Conservation (phyloP, 129 eudicot species). For the Flaveria trinervia region DNA sequence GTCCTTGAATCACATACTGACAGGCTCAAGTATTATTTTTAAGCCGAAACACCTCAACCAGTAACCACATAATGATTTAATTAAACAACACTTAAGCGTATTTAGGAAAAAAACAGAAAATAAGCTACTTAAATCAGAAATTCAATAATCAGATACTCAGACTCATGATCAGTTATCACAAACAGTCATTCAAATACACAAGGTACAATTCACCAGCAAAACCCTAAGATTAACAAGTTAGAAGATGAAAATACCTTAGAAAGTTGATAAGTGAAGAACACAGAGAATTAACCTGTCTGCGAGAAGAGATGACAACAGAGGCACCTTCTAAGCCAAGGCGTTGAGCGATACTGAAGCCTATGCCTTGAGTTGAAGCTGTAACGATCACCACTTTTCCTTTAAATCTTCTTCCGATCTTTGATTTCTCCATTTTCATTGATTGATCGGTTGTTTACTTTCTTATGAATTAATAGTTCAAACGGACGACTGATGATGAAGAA, state of each 20-base stretch:
- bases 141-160: too few relatives aligned
- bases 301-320: constrained; percentile 85
- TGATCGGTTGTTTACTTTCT: not conserved
- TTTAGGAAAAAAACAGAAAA: too few relatives aligned
- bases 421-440: constrained; percentile 27
- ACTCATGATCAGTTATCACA: too few relatives aligned
- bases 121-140: too few relatives aligned
- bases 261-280: not conserved
- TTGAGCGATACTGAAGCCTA: constrained; percentile 84
- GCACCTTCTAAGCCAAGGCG: constrained; percentile 96
- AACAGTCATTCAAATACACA: too few relatives aligned
- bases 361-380: constrained; percentile 98
- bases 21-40: too few relatives aligned
- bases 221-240: too few relatives aligned
- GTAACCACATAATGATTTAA: too few relatives aligned
- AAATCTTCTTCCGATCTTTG: constrained; percentile 68
- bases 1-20: too few relatives aligned
- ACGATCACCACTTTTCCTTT: constrained; percentile 84
- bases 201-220: too few relatives aligned
- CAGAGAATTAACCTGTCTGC: constrained; percentile 57
- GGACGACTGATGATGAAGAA: not conserved
- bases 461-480: not conserved
- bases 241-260: not conserved
- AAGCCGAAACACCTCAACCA: too few relatives aligned
- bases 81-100: not conserved